Base-by-base conservation (phyloP, 805 yeast genomes). In the Schizosaccharomyces japonicus region DNA sequence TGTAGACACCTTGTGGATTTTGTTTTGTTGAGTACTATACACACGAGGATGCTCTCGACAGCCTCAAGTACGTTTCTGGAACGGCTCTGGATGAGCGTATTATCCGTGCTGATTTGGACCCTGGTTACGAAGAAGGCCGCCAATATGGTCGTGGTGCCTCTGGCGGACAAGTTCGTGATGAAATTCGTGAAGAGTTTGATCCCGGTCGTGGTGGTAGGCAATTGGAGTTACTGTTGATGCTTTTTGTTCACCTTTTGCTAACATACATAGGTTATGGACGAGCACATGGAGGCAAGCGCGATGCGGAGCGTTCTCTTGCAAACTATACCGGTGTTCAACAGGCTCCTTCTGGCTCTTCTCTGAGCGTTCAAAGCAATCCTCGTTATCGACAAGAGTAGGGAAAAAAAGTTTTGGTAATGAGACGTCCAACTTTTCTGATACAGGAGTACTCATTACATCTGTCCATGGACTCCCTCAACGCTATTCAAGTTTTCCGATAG, bases 111-210 rank as follows among this genome's bases (percentile, higher is more conserved):
- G 98, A 90, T 63, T 67, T 92, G 55, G 98, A 90, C 58, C 95
- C 95, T 0, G 98, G 98, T 0, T 90, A 87, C 59, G 75, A 72
- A 52, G 95, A 87, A 55, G 98, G 98, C 1, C 69, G 98, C 53
- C 96, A 90, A 59, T 90, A 76, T 58, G 98, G 98, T 19, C 71
- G 98, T 56, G 96, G 96, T 44, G 69, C 72, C 13, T 76, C 73
- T 51, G 98, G 98, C 49, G 96, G 95, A 1, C 98, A 90, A 60
- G 84, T 78, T 1, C 66, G 78, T 47, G 85, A 79, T 57, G 94
- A 82, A 59, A 58, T 58, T 48, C 49, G 70, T 48, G 62, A 59
- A 31, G 68, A 65, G 48, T 66, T 58, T 47, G 70, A 66, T 49
- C 62, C 70, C 0, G 69, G 68, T 27, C 52, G 69, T 54, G 72